Evolutionary conservation across 768 basidiomycete genomes (phyloP).

Genomic region (Clitopilus hobsonii): DNA sequence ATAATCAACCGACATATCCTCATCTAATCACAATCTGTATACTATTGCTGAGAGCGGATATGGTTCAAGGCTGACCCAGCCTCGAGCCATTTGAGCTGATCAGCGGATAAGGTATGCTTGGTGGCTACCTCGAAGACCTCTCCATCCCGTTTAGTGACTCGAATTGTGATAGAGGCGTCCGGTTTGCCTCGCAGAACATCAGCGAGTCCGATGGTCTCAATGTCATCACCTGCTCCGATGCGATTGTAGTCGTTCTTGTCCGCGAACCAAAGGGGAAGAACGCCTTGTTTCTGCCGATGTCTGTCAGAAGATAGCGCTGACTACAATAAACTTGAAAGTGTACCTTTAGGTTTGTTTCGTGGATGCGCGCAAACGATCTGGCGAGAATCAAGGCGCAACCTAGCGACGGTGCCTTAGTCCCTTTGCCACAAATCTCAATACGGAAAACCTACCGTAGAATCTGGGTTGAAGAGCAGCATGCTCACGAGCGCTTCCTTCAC

Average conservation of each 20-base stretch:
- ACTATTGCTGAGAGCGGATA: slow-evolving; percentile 60
- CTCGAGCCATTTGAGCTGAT: slow-evolving; percentile 87
- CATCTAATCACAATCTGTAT: neutral
- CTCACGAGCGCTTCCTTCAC: slow-evolving; percentile 96
- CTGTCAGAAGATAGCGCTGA: slow-evolving; percentile 6
- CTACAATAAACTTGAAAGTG: slow-evolving; percentile 7
- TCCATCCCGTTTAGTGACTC: slow-evolving; percentile 65
- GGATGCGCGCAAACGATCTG: slow-evolving; percentile 94
- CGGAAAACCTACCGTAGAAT: slow-evolving; percentile 63
- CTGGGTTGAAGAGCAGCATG: slow-evolving; percentile 97
- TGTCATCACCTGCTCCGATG: slow-evolving; percentile 75
- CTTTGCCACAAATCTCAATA: neutral
- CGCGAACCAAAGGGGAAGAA: slow-evolving; percentile 92
- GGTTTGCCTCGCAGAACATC: slow-evolving; percentile 52
- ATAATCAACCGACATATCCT: too few species aligned
- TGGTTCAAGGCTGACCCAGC: slow-evolving; percentile 89
- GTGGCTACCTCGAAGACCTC: slow-evolving; percentile 63
- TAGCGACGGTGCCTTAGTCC: slow-evolving; percentile 18
- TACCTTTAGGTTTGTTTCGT: slow-evolving; percentile 96
- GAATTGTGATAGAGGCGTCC: slow-evolving; percentile 45
- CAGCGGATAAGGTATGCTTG: slow-evolving; percentile 84
- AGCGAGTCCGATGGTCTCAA: slow-evolving; percentile 82
- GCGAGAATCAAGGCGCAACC: slow-evolving; percentile 87
- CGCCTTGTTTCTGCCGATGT: slow-evolving; percentile 82
- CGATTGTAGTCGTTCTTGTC: slow-evolving; percentile 82